Evolutionary conservation across 371 early-diverging fungal species (phyloP).

Genomic region (Nosema bombycis): DNA sequence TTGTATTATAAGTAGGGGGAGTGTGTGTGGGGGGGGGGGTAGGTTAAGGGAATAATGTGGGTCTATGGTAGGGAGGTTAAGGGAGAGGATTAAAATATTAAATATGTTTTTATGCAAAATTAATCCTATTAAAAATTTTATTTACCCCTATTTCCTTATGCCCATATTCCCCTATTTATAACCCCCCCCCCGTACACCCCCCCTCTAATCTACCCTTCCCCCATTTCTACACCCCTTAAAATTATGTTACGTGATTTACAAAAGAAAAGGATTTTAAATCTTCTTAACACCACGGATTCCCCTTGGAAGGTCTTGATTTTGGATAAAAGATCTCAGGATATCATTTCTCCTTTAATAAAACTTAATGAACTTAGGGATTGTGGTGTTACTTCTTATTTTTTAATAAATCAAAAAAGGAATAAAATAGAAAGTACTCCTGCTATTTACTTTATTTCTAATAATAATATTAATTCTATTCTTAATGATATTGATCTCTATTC

Average conservation of each 20-base stretch:
- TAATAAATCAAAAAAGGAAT: slow-evolving; percentile 72
- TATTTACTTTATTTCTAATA: slow-evolving; percentile 85
- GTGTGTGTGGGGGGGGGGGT: too few species aligned
- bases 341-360: slow-evolving; percentile 87
- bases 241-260: slow-evolving; percentile 62
- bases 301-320: slow-evolving; percentile 91
- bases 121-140: too few species aligned
- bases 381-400: slow-evolving; percentile 90
- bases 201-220: neutral
- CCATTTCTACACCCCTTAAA: neutral
- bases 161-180: neutral
- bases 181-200: neutral
- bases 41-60: too few species aligned
- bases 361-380: slow-evolving; percentile 88
- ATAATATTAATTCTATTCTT: too few species aligned
- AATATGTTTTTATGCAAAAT: too few species aligned
- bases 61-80: too few species aligned
- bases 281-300: slow-evolving; percentile 38
- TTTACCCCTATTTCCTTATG: too few species aligned
- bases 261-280: slow-evolving; percentile 43
- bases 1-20: slow-evolving; percentile 44
- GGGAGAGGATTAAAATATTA: too few species aligned
- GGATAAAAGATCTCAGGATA: slow-evolving; percentile 80
- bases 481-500: slow-evolving; percentile 82
- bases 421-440: slow-evolving; percentile 88